A percentile compares a stretch with the other conserved stretches of the same genome.
Conservation (phyloP, 192 early-diverging fungal genomes). For the Backusella tarrabulga region DNA sequence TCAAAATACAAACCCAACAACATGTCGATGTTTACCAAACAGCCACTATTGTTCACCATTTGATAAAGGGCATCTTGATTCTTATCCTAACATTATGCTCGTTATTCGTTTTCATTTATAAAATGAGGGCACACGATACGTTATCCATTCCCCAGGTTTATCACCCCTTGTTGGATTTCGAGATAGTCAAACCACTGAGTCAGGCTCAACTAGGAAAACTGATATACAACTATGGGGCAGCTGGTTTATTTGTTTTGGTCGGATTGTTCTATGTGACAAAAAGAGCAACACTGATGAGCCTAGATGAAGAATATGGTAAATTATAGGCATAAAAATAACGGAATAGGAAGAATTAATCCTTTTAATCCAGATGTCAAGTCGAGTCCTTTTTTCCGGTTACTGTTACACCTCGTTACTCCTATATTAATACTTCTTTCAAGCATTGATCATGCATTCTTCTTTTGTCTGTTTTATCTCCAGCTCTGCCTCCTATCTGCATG, state of each 20-base stretch:
- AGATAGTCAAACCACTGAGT: slow-evolving; percentile 9
- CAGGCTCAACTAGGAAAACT: slow-evolving; percentile 29
- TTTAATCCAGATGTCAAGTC: neutral
- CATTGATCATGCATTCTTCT: slow-evolving; percentile 61
- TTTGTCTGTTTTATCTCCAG: slow-evolving; percentile 54
- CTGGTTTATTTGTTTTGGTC: slow-evolving; percentile 25
- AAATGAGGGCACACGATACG: slow-evolving; percentile 22
- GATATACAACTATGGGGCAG: slow-evolving; percentile 33
- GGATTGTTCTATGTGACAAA: slow-evolving; percentile 26
- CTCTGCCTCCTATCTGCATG: slow-evolving; percentile 28
- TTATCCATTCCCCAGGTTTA: slow-evolving; percentile 13
- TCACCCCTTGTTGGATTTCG: slow-evolving; percentile 1
- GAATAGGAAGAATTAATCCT: neutral
- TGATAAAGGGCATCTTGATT: slow-evolving; percentile 10
- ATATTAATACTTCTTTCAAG: slow-evolving; percentile 63
- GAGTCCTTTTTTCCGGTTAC: slow-evolving; percentile 14
- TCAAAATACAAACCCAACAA: neutral
- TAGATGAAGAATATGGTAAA: neutral
- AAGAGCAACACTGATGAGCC: slow-evolving; percentile 5
- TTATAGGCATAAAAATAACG: neutral
- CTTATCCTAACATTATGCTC: neutral
- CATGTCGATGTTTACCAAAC: slow-evolving; percentile 10
- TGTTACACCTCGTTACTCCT: slow-evolving; percentile 49
- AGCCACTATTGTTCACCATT: slow-evolving; percentile 2
- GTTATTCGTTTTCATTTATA: slow-evolving; percentile 28